These are phyloP conservation scores for Penicillium psychrosexuale DNA, from an alignment of 2,329 filamentous ascomycete genomes.

Conservation along the genomic window DNA sequence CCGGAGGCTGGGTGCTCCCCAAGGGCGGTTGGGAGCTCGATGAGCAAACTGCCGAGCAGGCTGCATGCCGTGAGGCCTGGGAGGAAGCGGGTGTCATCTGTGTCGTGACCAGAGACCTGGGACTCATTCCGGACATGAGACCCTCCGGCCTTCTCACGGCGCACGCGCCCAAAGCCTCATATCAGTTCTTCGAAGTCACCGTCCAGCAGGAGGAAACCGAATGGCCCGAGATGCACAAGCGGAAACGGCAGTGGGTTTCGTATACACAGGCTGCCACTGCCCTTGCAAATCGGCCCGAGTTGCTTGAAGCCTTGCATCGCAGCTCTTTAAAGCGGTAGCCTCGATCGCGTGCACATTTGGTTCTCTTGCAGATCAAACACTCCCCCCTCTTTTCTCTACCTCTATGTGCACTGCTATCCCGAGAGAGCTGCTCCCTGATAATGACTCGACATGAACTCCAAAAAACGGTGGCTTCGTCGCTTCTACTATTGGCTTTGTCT, in stretches of 20 bases:
- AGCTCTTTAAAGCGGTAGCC: slow-evolving; percentile 63
- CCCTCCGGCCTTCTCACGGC: slow-evolving; percentile 51
- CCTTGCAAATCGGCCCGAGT: slow-evolving; percentile 74
- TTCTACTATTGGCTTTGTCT: slow-evolving; percentile 17
- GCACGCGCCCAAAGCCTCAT: slow-evolving; percentile 64
- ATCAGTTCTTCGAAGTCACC: slow-evolving; percentile 70
- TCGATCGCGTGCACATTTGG: slow-evolving; percentile 9
- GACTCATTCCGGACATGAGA: slow-evolving; percentile 78
- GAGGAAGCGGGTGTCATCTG: slow-evolving; percentile 93
- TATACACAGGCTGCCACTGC: slow-evolving; percentile 77
- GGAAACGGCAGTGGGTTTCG: slow-evolving; percentile 84
- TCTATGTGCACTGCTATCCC: slow-evolving; percentile 10
- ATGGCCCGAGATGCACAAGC: slow-evolving; percentile 94
- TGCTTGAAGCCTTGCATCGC: slow-evolving; percentile 79
- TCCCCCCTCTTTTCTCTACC: background rate
- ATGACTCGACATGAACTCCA: slow-evolving; percentile 24
- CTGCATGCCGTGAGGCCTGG: slow-evolving; percentile 87
- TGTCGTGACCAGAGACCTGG: slow-evolving; percentile 79
- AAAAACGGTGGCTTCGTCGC: slow-evolving; percentile 21
- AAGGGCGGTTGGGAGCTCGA: slow-evolving; percentile 98
- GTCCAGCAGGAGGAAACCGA: slow-evolving; percentile 79
- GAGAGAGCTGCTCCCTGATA: slow-evolving; percentile 12
- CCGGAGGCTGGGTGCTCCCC: slow-evolving; percentile 92
- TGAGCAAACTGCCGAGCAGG: slow-evolving; percentile 81
- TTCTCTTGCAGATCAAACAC: background rate